phyloP scores from a whole-genome alignment of 2,329 filamentous ascomycete species.

The Aspergillus sp. region DNA sequence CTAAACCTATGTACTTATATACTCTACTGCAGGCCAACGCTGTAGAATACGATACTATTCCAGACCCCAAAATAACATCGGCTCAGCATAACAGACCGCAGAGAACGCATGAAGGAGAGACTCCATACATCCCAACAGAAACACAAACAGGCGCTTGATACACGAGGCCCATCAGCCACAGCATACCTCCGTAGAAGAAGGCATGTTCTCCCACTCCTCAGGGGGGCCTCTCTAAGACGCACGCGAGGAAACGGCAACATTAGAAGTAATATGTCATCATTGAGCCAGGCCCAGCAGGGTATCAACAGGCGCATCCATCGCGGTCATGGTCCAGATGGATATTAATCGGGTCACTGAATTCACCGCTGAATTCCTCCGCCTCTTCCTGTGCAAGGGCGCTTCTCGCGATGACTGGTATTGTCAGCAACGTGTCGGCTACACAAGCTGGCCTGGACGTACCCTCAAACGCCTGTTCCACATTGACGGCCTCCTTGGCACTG shows the following conservation, averaged over 20 bases:
- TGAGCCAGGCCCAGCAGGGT: conserved; percentile 17
- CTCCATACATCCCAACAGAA: conserved; percentile 9
- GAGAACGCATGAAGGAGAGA: conserved; percentile 7
- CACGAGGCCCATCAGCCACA: conserved; percentile 8
- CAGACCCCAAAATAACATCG: conserved; percentile 17
- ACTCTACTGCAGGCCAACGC: no score
- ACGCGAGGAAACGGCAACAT: conserved; percentile 8
- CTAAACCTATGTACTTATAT: no score
- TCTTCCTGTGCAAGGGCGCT: conserved; percentile 95
- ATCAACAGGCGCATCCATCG: conserved; percentile 85
- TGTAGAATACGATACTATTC: conserved; percentile 9
- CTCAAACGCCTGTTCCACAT: conserved; percentile 83
- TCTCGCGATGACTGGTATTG: conserved; percentile 70
- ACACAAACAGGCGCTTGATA: conserved; percentile 8
- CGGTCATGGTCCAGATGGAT: conserved; percentile 92
- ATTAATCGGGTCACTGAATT: conserved; percentile 96
- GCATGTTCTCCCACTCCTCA: conserved; percentile 5
- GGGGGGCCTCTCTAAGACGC: neutral
- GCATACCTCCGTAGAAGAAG: conserved; percentile 5
- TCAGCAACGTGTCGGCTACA: conserved; percentile 5
- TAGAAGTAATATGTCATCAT: conserved; percentile 13
- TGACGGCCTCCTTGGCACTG: conserved; percentile 96
- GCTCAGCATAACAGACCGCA: conserved; percentile 6
- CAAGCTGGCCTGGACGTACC: conserved; percentile 34
- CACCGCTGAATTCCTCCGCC: conserved; percentile 92